phyloP scores from a whole-genome alignment of 805 yeast species.

The Candida xiaguanensis region DNA sequence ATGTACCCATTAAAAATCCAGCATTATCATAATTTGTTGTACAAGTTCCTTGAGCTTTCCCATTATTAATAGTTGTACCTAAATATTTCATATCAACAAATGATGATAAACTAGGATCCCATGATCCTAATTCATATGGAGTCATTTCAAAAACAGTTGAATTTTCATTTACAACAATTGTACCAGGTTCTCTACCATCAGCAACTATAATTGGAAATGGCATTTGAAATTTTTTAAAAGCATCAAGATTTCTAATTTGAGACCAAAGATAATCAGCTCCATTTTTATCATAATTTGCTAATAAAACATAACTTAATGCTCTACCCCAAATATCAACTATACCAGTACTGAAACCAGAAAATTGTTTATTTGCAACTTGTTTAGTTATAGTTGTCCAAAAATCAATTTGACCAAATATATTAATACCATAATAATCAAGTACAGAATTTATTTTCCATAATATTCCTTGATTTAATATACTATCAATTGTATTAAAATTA shows the following conservation, averaged over 20 bases:
- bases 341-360: slow-evolving; percentile 27
- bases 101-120: slow-evolving; percentile 33
- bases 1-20: slow-evolving; percentile 79
- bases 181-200: slow-evolving; percentile 62
- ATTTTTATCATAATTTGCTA: slow-evolving; percentile 20
- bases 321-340: slow-evolving; percentile 39
- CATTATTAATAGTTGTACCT: slow-evolving; percentile 63
- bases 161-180: slow-evolving; percentile 51
- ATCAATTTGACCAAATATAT: slow-evolving; percentile 56
- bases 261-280: slow-evolving; percentile 32
- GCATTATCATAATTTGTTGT: slow-evolving; percentile 73
- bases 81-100: slow-evolving; percentile 59
- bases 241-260: slow-evolving; percentile 18
- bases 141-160: slow-evolving; percentile 52
- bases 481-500: slow-evolving; percentile 51
- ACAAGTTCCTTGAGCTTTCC: slow-evolving; percentile 52
- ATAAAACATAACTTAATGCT: slow-evolving; percentile 34
- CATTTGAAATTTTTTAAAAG: slow-evolving; percentile 39
- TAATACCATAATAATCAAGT: slow-evolving; percentile 61
- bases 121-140: slow-evolving; percentile 39
- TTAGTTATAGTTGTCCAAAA: slow-evolving; percentile 26
- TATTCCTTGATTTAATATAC: slow-evolving; percentile 20
- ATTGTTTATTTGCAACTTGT: slow-evolving; percentile 17
- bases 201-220: slow-evolving; percentile 38
- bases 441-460: slow-evolving; percentile 61